Base-by-base conservation (phyloP, 148 eudicot genomes). In the Spergularia marina region DNA sequence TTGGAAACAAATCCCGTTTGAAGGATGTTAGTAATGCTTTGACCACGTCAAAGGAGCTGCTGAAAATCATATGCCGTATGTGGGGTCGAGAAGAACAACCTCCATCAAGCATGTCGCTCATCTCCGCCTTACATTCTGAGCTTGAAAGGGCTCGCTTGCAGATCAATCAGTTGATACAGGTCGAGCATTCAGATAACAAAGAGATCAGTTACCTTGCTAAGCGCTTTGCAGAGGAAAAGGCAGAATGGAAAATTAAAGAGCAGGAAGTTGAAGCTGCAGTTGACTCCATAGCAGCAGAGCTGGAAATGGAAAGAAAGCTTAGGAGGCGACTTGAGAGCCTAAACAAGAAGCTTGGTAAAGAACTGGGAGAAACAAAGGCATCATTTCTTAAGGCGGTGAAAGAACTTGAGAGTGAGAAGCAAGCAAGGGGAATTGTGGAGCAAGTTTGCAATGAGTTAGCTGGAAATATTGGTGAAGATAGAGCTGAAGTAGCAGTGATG, bases 91-190 rank as follows among this genome's bases (percentile, higher is more conserved):
- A 87, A 57, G 88, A 85, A 69, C 89, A 80, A 41, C 90, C 97
- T 68, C 87, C 97, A 71, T 89, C 99, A 9, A 89, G 90, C 85
- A 78, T 80, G 74, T 90, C 99, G 21, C 88, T 95, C 39, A 82
- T 91, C 76, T 92, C 96, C 20, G 99, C 97, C 80, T 83, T 95
- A 58, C 94, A 95, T 52, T 21, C 89, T 13, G 99, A 95, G 96
- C 96, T 95, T 17, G 97, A 92, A 82, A 80, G 99, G 80, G 96
- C 92, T 10, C 92, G 97, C 56, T 81, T 95, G 56, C 94, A 86
- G 84, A 83, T 92, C 76, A 92, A 92, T 68, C 91, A 92, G 65
- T 40, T 95, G 53, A 87, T 90, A 70, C 92, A 84, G 18, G 97
- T 90, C 53, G 90, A 91, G 44, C 85, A 85, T 2, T 76, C 91